phyloP scores from a whole-genome alignment of 768 basidiomycete species.

The Hypsizygus marmoreus region DNA sequence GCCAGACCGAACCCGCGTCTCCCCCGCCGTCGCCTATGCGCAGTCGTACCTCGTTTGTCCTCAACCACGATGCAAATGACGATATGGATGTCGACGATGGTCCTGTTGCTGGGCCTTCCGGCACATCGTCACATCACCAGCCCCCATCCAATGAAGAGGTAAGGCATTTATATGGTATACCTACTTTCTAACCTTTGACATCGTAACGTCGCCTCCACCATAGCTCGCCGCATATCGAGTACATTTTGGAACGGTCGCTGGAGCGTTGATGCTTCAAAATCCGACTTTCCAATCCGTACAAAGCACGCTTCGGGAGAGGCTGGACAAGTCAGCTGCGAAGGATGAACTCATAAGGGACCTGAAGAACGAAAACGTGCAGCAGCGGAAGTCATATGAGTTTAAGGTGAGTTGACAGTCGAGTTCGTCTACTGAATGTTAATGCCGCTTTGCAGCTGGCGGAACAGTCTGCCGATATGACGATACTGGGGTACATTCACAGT shows the following conservation, averaged over 20 bases:
- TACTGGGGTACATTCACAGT: no score
- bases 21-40: conserved; percentile 4
- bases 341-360: not conserved
- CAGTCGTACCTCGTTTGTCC: not conserved
- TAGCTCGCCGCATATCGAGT: not conserved
- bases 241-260: not conserved
- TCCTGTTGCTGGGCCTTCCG: not conserved
- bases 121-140: not conserved
- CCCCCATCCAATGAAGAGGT: no score
- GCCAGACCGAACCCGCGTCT: not conserved
- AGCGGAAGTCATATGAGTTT: not conserved
- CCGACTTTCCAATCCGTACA: conserved; percentile 1
- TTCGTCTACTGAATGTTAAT: no score
- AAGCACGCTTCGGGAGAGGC: not conserved
- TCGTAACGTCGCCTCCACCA: not conserved
- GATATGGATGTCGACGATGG: conserved; percentile 11
- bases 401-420: no score
- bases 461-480: no score
- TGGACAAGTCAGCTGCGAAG: no score
- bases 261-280: not conserved
- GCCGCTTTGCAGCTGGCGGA: no score
- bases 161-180: no score
- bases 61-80: not conserved
- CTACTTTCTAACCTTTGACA: no score
- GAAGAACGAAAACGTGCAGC: not conserved